Base-by-base conservation (phyloP, 345 rosid genomes). In the Clarkia xantiana region DNA sequence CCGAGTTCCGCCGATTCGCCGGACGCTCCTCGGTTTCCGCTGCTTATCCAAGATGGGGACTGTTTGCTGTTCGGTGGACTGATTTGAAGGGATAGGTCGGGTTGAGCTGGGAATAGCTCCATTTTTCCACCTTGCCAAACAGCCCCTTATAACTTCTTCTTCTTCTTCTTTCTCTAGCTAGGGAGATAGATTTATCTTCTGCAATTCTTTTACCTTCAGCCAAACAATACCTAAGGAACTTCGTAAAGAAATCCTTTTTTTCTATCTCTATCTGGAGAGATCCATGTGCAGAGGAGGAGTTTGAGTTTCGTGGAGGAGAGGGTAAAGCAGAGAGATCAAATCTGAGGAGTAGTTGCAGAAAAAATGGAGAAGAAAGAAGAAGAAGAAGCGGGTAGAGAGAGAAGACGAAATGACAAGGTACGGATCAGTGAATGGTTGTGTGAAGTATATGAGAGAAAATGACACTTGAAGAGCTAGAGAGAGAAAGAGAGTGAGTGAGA, bases 61-160 rank as follows among this genome's bases (percentile, higher is more conserved):
- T 83, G 71, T 67, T 83, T 79, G 66, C 66, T 42, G 78, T 67
- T 86, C 8, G 82, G 95, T 15, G 85, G 89, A 70, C 87, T 71
- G 63, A 70, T 80, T 66, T 76, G 86, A 13, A 86, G 74, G 42
- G 83, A 69, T 18, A 79, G 69, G 61, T 83, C 94, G 20, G 94
- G 94, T 51, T 83, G 94, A 44, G 87, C 82, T 43, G 89, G 84
- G 69, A 84, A 84, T 12, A 84, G 61, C 73, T 84, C 94, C 94
- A 84, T 84, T 48, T 45, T 39, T 29, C 9, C 36, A 29, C 36
- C 45, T 19, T 22, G 10, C 55, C 52, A 54, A 53, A 29, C 49
- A 12, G 17, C 15, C 62, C 63, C 34, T 42, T 14, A 18, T 16
- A 19, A 11, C 14, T 14, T 40, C 25, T 8, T 41, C 43, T 39